Evolutionary conservation across 495 filamentous ascomycete genomes (phyloP), one percentile per base, ranked within the genome.

Genomic region (Tuber melanosporum): DNA sequence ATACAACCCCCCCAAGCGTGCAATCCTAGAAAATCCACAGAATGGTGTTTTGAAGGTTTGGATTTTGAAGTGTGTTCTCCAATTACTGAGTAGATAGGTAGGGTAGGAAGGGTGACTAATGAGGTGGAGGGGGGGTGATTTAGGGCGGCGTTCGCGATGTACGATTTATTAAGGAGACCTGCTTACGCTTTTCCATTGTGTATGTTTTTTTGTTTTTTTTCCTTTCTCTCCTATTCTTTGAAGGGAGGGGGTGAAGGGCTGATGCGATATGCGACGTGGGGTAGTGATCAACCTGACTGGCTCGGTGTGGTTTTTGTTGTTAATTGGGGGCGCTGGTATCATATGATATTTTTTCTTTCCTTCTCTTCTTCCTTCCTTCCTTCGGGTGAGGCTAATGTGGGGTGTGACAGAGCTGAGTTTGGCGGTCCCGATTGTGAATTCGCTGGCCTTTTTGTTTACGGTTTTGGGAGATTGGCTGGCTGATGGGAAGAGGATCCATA

Each of bases 391-490:
- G 47, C 66, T 77, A 19, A 73, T 49, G 71, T 66, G 17, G 39
- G 66, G n/a, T 26, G 4, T 17, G 62, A 17, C 75, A 94, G 95
- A 99, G 84, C 81, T 98, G 79, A 97, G 93, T 78, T 86, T 99
- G 74, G 97, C 94, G 22, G 94, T 99, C 12, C 95, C 95, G 0
- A 94, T 99, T 74, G 93, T 94, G 4, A 99, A 99, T 82, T 95
- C 93, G 1, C 85, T 96, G 78, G 95, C 95, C 0, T 99, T 99
- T 80, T 81, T 98, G 73, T 99, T 98, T 83, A 99, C 95, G 0
- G 95, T 97, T 14, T 83, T 97, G 46, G 95, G 94, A 0, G 95
- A 99, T 80, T 98, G 94, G 95, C 96, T 91, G 87, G 93, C 94
- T 0, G 95, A 97, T 75, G 89, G 88, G 78, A 98, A 98, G 85